Conservation (phyloP, 2,329 filamentous ascomycete genomes). For the Aspergillus nomiae region DNA sequence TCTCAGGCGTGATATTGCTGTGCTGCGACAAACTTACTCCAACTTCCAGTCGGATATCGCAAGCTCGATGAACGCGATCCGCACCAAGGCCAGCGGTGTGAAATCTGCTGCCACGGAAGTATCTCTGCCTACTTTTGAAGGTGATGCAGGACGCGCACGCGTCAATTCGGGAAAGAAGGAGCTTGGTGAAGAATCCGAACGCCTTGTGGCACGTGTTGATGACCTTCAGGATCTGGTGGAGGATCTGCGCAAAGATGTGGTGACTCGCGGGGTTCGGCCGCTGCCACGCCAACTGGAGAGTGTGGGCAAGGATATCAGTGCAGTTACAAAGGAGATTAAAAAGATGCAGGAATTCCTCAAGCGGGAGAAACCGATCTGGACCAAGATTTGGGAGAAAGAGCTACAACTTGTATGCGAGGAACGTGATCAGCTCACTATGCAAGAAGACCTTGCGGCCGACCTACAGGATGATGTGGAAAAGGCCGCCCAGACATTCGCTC, state of each 20-base stretch:
- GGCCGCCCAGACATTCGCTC: conserved; percentile 85
- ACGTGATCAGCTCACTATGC: conserved; percentile 89
- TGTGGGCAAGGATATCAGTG: conserved; percentile 84
- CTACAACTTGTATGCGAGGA: conserved; percentile 95
- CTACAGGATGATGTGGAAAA: conserved; percentile 94
- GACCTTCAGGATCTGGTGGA: conserved; percentile 97
- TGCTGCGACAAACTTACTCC: conserved; percentile 90
- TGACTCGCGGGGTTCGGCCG: conserved; percentile 86
- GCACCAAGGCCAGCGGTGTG: conserved; percentile 77
- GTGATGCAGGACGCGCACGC: conserved; percentile 79
- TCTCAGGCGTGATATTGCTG: conserved; percentile 83
- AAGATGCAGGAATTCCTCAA: conserved; percentile 92
- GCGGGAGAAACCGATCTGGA: conserved; percentile 94
- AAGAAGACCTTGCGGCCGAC: conserved; percentile 92
- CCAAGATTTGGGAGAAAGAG: conserved; percentile 99
- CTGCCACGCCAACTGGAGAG: conserved; percentile 85
- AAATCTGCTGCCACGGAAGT: conserved; percentile 74
- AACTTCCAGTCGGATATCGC: conserved; percentile 87
- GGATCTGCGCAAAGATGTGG: conserved; percentile 95
- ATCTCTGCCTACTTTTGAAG: conserved; percentile 69
- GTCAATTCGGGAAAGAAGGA: conserved; percentile 85
- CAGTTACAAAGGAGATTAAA: conserved; percentile 81
- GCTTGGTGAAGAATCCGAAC: conserved; percentile 83
- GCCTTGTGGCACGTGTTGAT: conserved; percentile 87
- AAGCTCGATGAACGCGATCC: conserved; percentile 80